Evolutionary conservation across 2,329 filamentous ascomycete genomes (phyloP).

Genomic region (Cercospora sp.): DNA sequence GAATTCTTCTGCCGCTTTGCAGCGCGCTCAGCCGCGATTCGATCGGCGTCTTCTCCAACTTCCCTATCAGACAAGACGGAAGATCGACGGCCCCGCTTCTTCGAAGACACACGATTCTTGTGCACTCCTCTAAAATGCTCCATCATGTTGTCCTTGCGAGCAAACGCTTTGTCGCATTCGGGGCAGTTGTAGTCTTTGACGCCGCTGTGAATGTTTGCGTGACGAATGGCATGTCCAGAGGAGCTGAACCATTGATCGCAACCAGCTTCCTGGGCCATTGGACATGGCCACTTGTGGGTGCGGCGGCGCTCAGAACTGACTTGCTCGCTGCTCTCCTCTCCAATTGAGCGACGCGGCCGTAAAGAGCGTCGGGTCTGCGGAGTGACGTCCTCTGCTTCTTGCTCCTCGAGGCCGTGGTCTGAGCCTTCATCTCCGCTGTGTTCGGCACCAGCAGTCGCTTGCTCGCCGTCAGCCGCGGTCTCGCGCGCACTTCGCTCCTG

Average conservation of each 20-base stretch:
- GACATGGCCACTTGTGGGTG: conserved; percentile 14
- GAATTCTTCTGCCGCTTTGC: conserved; percentile 12
- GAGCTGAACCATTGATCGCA: conserved; percentile 18
- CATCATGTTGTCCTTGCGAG: conserved; percentile 20
- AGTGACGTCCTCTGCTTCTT: not conserved
- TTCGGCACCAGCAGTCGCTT: not conserved
- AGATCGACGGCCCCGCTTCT: conserved; percentile 11
- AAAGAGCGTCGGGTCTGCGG: not conserved
- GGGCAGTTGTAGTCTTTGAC: conserved; percentile 15
- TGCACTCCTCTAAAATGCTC: conserved; percentile 19
- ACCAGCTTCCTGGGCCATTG: conserved; percentile 15
- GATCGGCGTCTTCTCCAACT: conserved; percentile 17
- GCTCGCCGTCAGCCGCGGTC: conserved; percentile 12
- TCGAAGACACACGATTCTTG: conserved; percentile 6
- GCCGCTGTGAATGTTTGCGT: conserved; percentile 16
- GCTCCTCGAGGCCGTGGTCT: not conserved
- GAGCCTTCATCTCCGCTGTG: conserved; percentile 1
- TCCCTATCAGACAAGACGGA: conserved; percentile 7
- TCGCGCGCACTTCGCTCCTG: conserved; percentile 8
- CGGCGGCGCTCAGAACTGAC: not conserved
- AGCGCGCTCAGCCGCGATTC: conserved; percentile 9
- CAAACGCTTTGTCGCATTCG: conserved; percentile 16
- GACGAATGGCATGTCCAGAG: conserved; percentile 13
- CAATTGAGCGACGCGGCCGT: conserved; percentile 11
- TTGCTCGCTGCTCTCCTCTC: conserved; percentile 2